Base-by-base conservation (phyloP, 2,329 filamentous ascomycete species). In the Leptographium flavum region DNA sequence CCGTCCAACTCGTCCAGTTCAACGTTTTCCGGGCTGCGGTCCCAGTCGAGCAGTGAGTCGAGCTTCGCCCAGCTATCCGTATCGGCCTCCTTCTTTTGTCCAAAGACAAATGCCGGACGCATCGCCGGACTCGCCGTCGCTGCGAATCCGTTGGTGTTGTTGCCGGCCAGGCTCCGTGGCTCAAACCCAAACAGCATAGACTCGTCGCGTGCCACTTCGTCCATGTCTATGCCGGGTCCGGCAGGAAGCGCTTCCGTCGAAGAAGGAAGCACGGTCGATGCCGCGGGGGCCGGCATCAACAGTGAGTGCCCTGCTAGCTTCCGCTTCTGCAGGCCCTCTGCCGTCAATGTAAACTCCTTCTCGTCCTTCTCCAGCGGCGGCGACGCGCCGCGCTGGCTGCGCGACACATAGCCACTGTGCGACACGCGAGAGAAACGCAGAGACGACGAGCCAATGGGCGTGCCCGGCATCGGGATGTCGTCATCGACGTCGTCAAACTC, bases 341-440 rank as follows among this genome's bases (percentile, higher is more conserved):
- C 92, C 1, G 88, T 96, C 64, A 94, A 86, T 7, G 90, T 95
- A 58, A 98, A 98, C 63, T 96, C 92, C 58, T 83, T 85, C 69
- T 96, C 90, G 55, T 96, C 90, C 56, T 84, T 87, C 65, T 96
- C 90, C 32, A 96, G 71, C 15, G 87, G 87, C 43, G 90, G 88
- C 51, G 86, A 92, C 22, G 83, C 79, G n/a, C 81, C 83, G 48
- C 84, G 79, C 49, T 79, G 72, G 55, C 61, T 44, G 55, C 63
- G 56, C 28, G 56, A 56, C 39, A 54, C 55, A 40, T 45, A 33
- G 48, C 60, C 56, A 53, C 64, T 58, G 55, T 62, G 57, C 47
- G 57, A 57, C 47, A 57, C 56, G 49, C 58, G 62, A 47, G 54
- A 58, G 53, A 61, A 61, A 42, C 63, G 62, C 37, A 65, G 64